Evolutionary conservation across 352 stramenopile genomes (phyloP).

Genomic region (Aphanomyces euteiches): DNA sequence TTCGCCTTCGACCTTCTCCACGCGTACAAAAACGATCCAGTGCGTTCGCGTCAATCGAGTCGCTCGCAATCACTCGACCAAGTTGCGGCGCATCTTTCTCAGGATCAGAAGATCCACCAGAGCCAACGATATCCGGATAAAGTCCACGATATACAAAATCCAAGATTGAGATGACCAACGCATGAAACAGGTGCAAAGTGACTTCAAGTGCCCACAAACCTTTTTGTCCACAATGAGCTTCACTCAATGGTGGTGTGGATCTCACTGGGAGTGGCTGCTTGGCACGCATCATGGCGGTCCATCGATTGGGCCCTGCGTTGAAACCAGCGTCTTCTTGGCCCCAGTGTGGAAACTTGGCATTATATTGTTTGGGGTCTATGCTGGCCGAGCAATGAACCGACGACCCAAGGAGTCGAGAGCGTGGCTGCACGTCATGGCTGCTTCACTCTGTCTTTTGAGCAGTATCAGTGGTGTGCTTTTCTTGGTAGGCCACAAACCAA

Average conservation of each 20-base stretch:
- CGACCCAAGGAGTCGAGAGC: not conserved
- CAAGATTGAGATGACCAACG: too few relatives aligned
- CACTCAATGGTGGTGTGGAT: not conserved
- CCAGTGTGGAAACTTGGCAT: constrained; percentile 7
- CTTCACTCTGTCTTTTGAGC: constrained; percentile 13
- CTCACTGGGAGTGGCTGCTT: not conserved
- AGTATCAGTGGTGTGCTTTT: not conserved
- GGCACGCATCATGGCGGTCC: not conserved
- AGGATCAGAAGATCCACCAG: too few relatives aligned
- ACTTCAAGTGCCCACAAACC: too few relatives aligned
- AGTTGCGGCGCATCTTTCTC: too few relatives aligned
- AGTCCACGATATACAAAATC: too few relatives aligned
- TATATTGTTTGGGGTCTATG: not conserved
- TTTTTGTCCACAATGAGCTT: not conserved
- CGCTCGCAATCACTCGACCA: too few relatives aligned
- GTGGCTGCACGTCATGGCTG: not conserved
- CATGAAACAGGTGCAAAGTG: too few relatives aligned
- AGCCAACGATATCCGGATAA: too few relatives aligned
- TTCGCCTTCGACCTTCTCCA: too few relatives aligned
- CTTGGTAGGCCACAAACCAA: not conserved
- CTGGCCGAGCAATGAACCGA: too few relatives aligned
- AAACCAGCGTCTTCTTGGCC: not conserved
- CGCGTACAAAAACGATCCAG: too few relatives aligned
- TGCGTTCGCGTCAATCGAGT: too few relatives aligned
- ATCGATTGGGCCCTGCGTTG: not conserved